These are phyloP conservation scores for Trapa bicornis DNA, from an alignment of 345 rosid genomes.

Conservation along the genomic window DNA sequence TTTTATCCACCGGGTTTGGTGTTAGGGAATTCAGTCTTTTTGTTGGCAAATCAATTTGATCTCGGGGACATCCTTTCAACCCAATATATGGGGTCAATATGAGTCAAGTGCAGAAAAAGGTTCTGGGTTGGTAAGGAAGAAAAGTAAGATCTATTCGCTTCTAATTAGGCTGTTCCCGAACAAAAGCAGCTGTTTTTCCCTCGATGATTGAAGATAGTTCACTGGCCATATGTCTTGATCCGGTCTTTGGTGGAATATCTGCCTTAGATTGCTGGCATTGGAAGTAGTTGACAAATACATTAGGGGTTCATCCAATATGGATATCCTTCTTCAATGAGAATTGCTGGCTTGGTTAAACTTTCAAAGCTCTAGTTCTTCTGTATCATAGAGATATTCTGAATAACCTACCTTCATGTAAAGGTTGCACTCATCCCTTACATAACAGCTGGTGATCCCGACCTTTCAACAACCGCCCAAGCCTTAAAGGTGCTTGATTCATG, in stretches of 20 bases:
- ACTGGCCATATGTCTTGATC: neutral
- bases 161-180: neutral
- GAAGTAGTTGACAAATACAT: neutral
- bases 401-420: conserved; percentile 19
- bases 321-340: neutral
- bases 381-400: neutral
- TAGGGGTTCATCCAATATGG: neutral
- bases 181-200: neutral
- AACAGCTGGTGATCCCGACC: conserved; percentile 97
- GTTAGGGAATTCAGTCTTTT: neutral
- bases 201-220: neutral
- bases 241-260: neutral
- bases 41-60: neutral
- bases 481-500: conserved; percentile 64
- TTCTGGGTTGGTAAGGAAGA: neutral
- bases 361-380: neutral
- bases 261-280: neutral
- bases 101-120: neutral
- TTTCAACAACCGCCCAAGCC: conserved; percentile 82
- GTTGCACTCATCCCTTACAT: conserved; percentile 81
- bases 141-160: neutral
- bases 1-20: neutral
- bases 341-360: neutral
- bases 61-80: neutral
- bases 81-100: neutral